Conservation (phyloP, 441 rosid species). For the Euphorbia celastroides region DNA sequence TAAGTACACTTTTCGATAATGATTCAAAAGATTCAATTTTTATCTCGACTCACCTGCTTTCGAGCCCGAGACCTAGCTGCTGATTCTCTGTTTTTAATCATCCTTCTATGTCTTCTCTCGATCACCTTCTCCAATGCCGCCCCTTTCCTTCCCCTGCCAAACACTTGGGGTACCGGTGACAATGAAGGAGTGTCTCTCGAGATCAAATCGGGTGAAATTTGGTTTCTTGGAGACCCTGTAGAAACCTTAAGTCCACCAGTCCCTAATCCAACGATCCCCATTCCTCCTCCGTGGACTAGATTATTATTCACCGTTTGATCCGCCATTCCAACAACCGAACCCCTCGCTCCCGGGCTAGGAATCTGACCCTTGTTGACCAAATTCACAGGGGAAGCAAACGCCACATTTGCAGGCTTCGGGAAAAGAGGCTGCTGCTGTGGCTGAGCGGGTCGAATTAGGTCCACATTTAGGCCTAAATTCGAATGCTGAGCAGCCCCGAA, state of each 20-base stretch:
- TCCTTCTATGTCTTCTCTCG: conserved; percentile 95
- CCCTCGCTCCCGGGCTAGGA: conserved; percentile 40
- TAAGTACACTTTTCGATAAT: conserved; percentile 5
- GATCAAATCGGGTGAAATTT: conserved; percentile 55
- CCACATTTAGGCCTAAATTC: too few species aligned
- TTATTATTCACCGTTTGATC: conserved; percentile 41
- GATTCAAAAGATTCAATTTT: too few species aligned
- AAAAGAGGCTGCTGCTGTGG: conserved; percentile 57
- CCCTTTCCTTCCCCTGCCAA: conserved; percentile 65
- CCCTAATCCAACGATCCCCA: conserved; percentile 39
- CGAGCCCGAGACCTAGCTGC: conserved; percentile 97
- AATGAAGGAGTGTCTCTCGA: conserved; percentile 62
- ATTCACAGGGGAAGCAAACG: conserved; percentile 46
- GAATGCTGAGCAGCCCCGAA: too few species aligned
- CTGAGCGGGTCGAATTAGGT: background rate
- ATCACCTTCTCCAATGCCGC: conserved; percentile 78
- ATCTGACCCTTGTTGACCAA: conserved; percentile 32
- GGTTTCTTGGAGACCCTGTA: conserved; percentile 62
- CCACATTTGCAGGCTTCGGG: conserved; percentile 59
- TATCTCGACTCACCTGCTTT: conserved; percentile 63
- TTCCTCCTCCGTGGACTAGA: conserved; percentile 47
- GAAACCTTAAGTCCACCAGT: conserved; percentile 31
- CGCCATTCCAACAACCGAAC: conserved; percentile 34
- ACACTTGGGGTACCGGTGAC: conserved; percentile 67
- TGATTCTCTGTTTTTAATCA: conserved; percentile 96